Base-by-base conservation (phyloP, 495 filamentous ascomycete genomes). In the Rhizodiscina lignyota region DNA sequence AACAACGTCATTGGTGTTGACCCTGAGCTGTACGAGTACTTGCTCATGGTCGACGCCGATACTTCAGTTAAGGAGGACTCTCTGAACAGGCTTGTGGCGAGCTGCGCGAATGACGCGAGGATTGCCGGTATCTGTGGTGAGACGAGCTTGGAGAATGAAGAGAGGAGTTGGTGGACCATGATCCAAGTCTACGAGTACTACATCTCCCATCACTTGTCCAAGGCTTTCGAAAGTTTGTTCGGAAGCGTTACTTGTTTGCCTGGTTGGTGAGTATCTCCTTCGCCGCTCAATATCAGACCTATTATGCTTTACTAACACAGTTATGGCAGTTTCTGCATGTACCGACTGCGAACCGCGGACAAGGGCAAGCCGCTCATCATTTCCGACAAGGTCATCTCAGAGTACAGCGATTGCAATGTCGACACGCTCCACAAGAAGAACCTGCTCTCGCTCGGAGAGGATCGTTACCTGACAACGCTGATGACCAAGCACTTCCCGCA, bases 381-480 rank as follows among this genome's bases (percentile, higher is more conserved):
- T 40, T 77, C 83, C 2, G 83, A 89, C 52, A 74, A 75, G 37
- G 57, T 97, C 32, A 76, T 96, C 50, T 58, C 71, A 17, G 87
- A 94, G 34, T 97, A 97, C 62, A 73, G 77, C 32, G 78, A 87
- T 42, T 79, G 73, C 50, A 63, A 79, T 49, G 78, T 94, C 16
- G 91, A 97, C 48, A 97, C 89, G 2, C 69, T 97, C 22, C 89
- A 97, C 63, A 94, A 94, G 67, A 97, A 97, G 74, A 97, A 97
- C 47, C 67, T 97, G 13, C 60, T 96, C 30, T 76, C 86, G 40
- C 74, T 97, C 18, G 89, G 89, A 53, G 89, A 97, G 59, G 89
- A 97, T 77, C 84, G 89, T 51, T 97, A 80, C 55, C 67, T 97
- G 35, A 97, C 89, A 6, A 97, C 89, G 0, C 67, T 97, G 30